phyloP scores from a whole-genome alignment of 2,329 filamentous ascomycete species.

The Fusarium napiforme region DNA sequence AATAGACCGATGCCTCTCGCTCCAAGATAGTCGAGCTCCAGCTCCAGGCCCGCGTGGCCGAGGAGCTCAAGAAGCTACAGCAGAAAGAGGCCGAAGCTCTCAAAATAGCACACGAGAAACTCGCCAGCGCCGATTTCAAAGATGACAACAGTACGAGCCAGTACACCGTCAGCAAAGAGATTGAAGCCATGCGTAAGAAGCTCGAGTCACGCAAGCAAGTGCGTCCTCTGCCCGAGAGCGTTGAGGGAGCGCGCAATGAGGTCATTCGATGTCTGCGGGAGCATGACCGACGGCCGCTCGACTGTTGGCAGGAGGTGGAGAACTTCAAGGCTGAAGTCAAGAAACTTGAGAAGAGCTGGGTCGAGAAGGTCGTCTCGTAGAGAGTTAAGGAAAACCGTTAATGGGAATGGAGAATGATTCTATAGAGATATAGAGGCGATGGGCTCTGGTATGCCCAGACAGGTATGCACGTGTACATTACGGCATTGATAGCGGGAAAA shows the following conservation, averaged over 20 bases:
- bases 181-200: constrained; percentile 67
- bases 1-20: constrained; percentile 87
- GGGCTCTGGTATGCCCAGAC: constrained; percentile 22
- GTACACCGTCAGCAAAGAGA: constrained; percentile 67
- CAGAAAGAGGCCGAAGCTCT: constrained; percentile 76
- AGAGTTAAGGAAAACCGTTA: constrained; percentile 1
- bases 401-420: constrained; percentile 14
- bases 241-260: constrained; percentile 79
- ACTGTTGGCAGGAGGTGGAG: constrained; percentile 96
- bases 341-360: constrained; percentile 86
- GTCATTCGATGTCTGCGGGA: constrained; percentile 84
- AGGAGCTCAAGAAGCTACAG: constrained; percentile 84
- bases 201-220: constrained; percentile 73
- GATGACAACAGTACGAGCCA: constrained; percentile 50
- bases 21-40: constrained; percentile 85
- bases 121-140: constrained; percentile 59
- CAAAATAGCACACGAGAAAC: constrained; percentile 72
- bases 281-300: constrained; percentile 87
- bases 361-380: constrained; percentile 78
- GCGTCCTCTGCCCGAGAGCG: constrained; percentile 73
- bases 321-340: constrained; percentile 90
- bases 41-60: constrained; percentile 85
- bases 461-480: constrained; percentile 48
- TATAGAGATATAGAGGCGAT: constrained; percentile 35
- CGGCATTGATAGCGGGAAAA: constrained; percentile 46